Evolutionary conservation across 1,284 basidiomycete species (phyloP).

Genomic region (Volvariella volvacea): DNA sequence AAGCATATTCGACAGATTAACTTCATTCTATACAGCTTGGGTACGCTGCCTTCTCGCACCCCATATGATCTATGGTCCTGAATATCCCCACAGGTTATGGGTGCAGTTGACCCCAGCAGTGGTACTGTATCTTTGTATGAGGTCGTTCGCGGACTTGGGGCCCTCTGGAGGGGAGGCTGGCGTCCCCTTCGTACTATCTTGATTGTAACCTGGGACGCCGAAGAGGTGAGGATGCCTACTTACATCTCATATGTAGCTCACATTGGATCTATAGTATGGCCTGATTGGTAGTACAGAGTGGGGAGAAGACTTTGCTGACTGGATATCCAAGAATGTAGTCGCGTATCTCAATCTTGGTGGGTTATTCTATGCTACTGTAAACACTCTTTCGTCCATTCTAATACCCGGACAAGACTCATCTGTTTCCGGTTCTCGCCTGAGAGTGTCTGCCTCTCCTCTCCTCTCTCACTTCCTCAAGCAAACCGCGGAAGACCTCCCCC

Average conservation of each 20-base stretch:
- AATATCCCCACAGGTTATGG: conserved; percentile 41
- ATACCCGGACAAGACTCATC: conserved; percentile 28
- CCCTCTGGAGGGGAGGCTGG: conserved; percentile 75
- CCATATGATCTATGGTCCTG: not conserved
- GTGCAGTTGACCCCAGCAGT: conserved; percentile 79
- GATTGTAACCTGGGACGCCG: conserved; percentile 87
- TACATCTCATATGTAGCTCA: not conserved
- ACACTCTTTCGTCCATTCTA: not conserved
- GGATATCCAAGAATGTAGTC: conserved; percentile 70
- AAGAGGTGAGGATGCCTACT: conserved; percentile 60
- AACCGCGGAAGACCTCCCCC: conserved; percentile 61
- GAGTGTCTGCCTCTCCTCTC: conserved; percentile 57
- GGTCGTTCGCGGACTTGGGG: conserved; percentile 75
- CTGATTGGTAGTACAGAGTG: conserved; percentile 87
- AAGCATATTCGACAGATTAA: not conserved
- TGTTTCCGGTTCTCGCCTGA: conserved; percentile 59
- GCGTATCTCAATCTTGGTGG: conserved; percentile 83
- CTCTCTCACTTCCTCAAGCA: conserved; percentile 67
- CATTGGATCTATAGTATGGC: conserved; percentile 51
- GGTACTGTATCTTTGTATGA: conserved; percentile 82
- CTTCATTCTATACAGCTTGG: conserved; percentile 18
- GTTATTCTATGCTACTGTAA: conserved; percentile 1
- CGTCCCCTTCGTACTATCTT: conserved; percentile 77
- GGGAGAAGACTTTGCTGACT: conserved; percentile 82
- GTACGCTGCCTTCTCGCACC: conserved; percentile 7